These are phyloP conservation scores for Boletellus sp. DNA, from an alignment of 768 basidiomycete genomes.

Conservation along the genomic window DNA sequence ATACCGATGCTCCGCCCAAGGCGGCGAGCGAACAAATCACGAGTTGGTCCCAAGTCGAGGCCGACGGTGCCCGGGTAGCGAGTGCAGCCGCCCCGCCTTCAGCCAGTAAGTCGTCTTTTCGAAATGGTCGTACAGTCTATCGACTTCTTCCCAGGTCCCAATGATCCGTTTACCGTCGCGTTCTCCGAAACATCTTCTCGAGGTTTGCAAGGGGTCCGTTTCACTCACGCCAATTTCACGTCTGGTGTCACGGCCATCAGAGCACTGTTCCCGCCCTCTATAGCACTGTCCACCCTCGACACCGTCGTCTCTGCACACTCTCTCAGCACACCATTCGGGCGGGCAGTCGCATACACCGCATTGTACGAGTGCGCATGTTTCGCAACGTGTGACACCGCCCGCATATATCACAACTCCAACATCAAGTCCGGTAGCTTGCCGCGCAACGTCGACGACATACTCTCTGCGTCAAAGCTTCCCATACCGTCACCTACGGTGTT, in stretches of 20 bases:
- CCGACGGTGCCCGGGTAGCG: constrained; percentile 51
- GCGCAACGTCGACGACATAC: constrained; percentile 45
- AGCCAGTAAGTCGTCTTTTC: constrained; percentile 45
- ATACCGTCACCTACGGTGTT: constrained; percentile 75
- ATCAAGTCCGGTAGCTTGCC: constrained; percentile 2
- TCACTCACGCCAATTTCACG: constrained; percentile 84
- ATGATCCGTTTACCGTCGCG: constrained; percentile 64
- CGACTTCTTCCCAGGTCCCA: constrained; percentile 27
- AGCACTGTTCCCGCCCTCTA: constrained; percentile 69
- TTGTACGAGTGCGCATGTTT: constrained; percentile 72
- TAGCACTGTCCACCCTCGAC: constrained; percentile 65
- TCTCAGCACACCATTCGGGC: constrained; percentile 72
- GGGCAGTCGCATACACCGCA: constrained; percentile 77
- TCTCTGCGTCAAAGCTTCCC: constrained; percentile 45
- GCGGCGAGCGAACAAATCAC: constrained; percentile 53
- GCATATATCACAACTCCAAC: constrained; percentile 40
- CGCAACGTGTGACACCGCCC: constrained; percentile 57
- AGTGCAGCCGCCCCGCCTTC: constrained; percentile 42
- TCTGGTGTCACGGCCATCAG: constrained; percentile 83
- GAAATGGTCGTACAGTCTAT: not conserved
- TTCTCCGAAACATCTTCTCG: constrained; percentile 56
- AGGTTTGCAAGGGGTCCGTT: constrained; percentile 54
- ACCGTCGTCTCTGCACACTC: constrained; percentile 74
- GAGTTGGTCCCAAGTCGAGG: constrained; percentile 68
- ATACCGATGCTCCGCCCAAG: constrained; percentile 42